These are phyloP conservation scores for Aspergillus clavatus DNA, from an alignment of 2,329 filamentous ascomycete genomes.

Conservation along the genomic window DNA sequence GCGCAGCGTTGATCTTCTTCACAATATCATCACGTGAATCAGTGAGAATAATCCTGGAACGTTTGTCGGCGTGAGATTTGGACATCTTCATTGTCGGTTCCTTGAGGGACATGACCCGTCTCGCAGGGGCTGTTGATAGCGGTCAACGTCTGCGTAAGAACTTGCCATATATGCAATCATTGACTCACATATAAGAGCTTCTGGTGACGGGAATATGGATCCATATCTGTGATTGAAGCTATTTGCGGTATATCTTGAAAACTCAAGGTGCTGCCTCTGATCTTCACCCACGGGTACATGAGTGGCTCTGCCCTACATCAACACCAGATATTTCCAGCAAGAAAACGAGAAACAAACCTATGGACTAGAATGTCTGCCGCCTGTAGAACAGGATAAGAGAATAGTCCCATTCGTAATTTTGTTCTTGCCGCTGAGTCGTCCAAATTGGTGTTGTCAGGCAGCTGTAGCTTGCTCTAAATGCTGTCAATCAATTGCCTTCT, in stretches of 20 bases:
- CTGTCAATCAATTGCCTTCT: constrained; percentile 7
- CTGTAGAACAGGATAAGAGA: constrained; percentile 93
- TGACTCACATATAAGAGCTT: constrained; percentile 65
- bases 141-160: constrained; percentile 2
- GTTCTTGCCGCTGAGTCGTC: constrained; percentile 54
- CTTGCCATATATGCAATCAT: neutral
- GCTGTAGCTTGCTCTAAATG: constrained; percentile 64
- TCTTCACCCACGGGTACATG: constrained; percentile 97
- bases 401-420: constrained; percentile 77
- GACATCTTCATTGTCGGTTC: constrained; percentile 85
- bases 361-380: constrained; percentile 92
- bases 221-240: constrained; percentile 79
- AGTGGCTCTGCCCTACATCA: constrained; percentile 58
- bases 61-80: constrained; percentile 69
- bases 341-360: constrained; percentile 43
- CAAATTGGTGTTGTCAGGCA: constrained; percentile 56
- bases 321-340: constrained; percentile 2
- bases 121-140: constrained; percentile 59
- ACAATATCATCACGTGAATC: constrained; percentile 61
- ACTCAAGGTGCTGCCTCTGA: constrained; percentile 89
- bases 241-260: constrained; percentile 76
- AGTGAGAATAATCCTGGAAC: constrained; percentile 77
- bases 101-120: constrained; percentile 83
- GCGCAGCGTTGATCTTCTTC: constrained; percentile 64
- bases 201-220: constrained; percentile 58